Conservation (phyloP, 129 eudicot species). For the Saussurea involucrata region DNA sequence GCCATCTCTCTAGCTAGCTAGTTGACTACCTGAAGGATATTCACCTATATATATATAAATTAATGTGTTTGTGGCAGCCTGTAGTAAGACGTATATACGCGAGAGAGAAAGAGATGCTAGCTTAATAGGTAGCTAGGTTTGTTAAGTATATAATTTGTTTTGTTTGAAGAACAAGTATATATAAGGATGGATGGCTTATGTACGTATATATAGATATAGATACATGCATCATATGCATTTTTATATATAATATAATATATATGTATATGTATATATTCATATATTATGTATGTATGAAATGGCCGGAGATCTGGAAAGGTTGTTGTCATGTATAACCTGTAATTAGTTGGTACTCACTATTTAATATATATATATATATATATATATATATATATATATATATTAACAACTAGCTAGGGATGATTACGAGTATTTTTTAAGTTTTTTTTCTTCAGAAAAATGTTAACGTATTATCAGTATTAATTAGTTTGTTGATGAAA, state of each 20-base stretch:
- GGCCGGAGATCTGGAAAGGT: constrained; percentile 18
- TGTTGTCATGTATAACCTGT: constrained; percentile 26
- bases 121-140: not conserved
- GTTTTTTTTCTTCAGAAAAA: not conserved
- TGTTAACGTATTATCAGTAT: not conserved
- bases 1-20: constrained; percentile 1
- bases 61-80: no score
- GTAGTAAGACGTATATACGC: not conserved
- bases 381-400: not conserved
- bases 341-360: constrained; percentile 18
- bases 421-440: not conserved
- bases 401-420: not conserved
- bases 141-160: not conserved
- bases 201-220: not conserved
- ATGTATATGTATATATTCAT: not conserved
- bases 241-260: not conserved
- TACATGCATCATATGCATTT: not conserved
- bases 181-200: constrained; percentile 1
- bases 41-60: not conserved
- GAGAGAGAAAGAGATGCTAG: not conserved
- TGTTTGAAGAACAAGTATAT: not conserved
- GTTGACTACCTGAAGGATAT: not conserved
- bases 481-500: constrained; percentile 1
- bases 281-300: not conserved
- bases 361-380: not conserved